phyloP scores from a whole-genome alignment of 2,329 filamentous ascomycete genomes.

The Aspergillus phoenicis region DNA sequence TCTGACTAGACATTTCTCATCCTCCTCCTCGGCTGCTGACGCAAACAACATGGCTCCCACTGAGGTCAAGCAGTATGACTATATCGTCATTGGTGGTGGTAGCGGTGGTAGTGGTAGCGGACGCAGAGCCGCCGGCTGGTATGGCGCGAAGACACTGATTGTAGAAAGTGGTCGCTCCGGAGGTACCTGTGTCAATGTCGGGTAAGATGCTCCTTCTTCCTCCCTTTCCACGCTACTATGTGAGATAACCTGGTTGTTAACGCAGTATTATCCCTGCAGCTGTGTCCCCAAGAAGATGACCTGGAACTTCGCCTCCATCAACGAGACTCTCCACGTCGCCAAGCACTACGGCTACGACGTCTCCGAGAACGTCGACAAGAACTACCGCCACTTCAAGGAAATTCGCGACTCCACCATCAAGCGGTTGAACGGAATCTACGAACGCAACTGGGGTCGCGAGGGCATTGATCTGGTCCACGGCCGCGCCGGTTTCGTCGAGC shows the following conservation, averaged over 20 bases:
- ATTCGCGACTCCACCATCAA: conserved; percentile 50
- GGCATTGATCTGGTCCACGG: conserved; percentile 55
- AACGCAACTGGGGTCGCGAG: conserved; percentile 53
- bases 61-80: conserved; percentile 53
- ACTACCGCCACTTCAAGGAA: conserved; percentile 53
- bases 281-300: conserved; percentile 59
- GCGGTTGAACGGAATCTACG: conserved; percentile 51
- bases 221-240: neutral
- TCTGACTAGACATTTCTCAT: conserved; percentile 46
- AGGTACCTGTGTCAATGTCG: conserved; percentile 57
- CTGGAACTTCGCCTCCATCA: conserved; percentile 55
- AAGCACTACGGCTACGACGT: conserved; percentile 53
- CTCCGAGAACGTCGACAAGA: conserved; percentile 44
- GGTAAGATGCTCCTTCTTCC: conserved; percentile 40
- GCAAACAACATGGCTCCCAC: conserved; percentile 50
- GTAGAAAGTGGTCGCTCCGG: conserved; percentile 53
- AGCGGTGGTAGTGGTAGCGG: conserved; percentile 55
- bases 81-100: conserved; percentile 58
- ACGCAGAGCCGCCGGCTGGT: conserved; percentile 55
- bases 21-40: conserved; percentile 25
- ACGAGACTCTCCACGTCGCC: conserved; percentile 50
- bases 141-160: conserved; percentile 54
- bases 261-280: conserved; percentile 28
- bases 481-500: conserved; percentile 49
- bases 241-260: neutral